These are phyloP conservation scores for Torulaspora microellipsoides DNA, from an alignment of 805 yeast genomes.

Conservation along the genomic window DNA sequence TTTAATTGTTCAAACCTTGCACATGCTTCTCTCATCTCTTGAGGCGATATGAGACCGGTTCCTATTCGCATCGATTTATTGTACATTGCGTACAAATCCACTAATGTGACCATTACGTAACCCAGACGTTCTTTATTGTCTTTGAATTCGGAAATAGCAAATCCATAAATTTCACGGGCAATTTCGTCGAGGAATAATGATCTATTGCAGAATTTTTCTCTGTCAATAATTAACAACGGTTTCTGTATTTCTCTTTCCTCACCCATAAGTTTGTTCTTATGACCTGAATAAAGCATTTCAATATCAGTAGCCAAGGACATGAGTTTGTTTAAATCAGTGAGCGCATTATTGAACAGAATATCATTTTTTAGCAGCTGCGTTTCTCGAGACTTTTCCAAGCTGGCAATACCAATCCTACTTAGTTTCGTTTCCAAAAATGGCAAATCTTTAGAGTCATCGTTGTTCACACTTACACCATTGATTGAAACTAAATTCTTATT, in stretches of 20 bases:
- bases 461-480: slow-evolving; percentile 27
- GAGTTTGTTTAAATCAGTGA: slow-evolving; percentile 70
- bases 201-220: slow-evolving; percentile 36
- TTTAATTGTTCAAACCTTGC: slow-evolving; percentile 49
- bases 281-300: slow-evolving; percentile 45
- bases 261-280: slow-evolving; percentile 23
- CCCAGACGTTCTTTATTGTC: slow-evolving; percentile 41
- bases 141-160: slow-evolving; percentile 42
- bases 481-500: slow-evolving; percentile 33
- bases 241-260: slow-evolving; percentile 12
- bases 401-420: slow-evolving; percentile 60
- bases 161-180: slow-evolving; percentile 76
- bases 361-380: slow-evolving; percentile 54
- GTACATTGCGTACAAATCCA: slow-evolving; percentile 59
- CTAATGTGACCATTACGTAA: slow-evolving; percentile 52
- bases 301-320: slow-evolving; percentile 77
- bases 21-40: slow-evolving; percentile 61
- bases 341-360: slow-evolving; percentile 56
- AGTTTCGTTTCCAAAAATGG: slow-evolving; percentile 27
- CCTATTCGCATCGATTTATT: slow-evolving; percentile 63
- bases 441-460: slow-evolving; percentile 6
- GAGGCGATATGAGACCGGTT: slow-evolving; percentile 62
- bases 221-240: slow-evolving; percentile 31
- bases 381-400: slow-evolving; percentile 56
- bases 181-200: slow-evolving; percentile 56